Evolutionary conservation across 2,329 filamentous ascomycete species (phyloP).

Genomic region (Monilinia laxa): DNA sequence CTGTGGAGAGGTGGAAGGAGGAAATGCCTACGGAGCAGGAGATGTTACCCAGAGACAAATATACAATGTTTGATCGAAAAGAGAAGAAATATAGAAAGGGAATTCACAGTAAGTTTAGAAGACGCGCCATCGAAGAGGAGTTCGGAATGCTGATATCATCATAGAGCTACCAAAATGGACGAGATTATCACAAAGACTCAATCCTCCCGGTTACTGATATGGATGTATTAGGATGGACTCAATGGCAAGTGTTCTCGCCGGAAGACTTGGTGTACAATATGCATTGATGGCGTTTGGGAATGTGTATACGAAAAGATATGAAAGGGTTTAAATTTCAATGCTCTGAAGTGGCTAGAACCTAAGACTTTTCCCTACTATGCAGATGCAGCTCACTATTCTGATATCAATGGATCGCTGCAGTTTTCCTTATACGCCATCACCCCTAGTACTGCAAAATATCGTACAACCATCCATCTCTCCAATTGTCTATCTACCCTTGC

Average conservation of each 20-base stretch:
- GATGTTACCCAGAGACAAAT: constrained; percentile 96
- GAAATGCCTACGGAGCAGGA: constrained; percentile 96
- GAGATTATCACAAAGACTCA: constrained; percentile 87
- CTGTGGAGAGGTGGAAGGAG: constrained; percentile 85
- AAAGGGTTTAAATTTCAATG: constrained; percentile 14
- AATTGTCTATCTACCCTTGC: constrained; percentile 50
- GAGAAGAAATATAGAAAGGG: constrained; percentile 95
- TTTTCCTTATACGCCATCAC: constrained; percentile 19
- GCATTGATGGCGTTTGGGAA: constrained; percentile 37
- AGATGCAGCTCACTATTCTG: constrained; percentile 19
- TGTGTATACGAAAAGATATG: constrained; percentile 30
- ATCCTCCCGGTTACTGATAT: constrained; percentile 82
- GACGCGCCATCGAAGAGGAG: constrained; percentile 1
- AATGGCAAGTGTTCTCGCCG: constrained; percentile 30
- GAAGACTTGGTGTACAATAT: constrained; percentile 29
- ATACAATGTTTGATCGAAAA: constrained; percentile 96
- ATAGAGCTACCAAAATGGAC: constrained; percentile 89
- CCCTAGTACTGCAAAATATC: constrained; percentile 9
- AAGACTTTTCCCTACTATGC: constrained; percentile 13
- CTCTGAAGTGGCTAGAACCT: constrained; percentile 29
- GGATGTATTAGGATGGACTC: constrained; percentile 12
- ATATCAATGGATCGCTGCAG: constrained; percentile 17
- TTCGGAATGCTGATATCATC: constrained; percentile 23
- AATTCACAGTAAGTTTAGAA: constrained; percentile 75
- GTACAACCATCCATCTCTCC: constrained; percentile 26